phyloP scores from a whole-genome alignment of 2,329 filamentous ascomycete genomes.

The Fusarium buxicola region DNA sequence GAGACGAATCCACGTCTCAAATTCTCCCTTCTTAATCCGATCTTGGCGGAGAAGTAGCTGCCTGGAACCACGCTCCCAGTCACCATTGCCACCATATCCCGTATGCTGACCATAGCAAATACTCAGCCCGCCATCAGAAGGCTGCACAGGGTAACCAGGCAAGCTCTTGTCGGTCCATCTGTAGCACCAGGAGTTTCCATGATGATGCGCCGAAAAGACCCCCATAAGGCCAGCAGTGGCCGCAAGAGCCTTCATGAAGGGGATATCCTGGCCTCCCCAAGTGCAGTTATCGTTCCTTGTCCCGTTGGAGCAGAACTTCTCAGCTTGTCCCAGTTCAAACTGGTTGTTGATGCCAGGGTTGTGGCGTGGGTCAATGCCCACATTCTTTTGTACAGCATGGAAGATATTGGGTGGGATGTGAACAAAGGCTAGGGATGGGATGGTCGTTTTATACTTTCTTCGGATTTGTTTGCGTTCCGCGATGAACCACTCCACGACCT shows the following conservation, averaged over 20 bases:
- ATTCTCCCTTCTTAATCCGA: slow-evolving; percentile 56
- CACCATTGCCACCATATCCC: slow-evolving; percentile 73
- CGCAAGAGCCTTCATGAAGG: slow-evolving; percentile 68
- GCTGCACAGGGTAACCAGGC: slow-evolving; percentile 9
- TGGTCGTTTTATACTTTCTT: slow-evolving; percentile 44
- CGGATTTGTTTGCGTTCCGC: slow-evolving; percentile 37
- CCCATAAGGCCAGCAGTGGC: slow-evolving; percentile 61
- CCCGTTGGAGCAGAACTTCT: slow-evolving; percentile 57
- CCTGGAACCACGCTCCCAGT: slow-evolving; percentile 67
- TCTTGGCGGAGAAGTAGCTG: slow-evolving; percentile 31
- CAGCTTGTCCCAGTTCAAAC: slow-evolving; percentile 54
- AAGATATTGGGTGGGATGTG: slow-evolving; percentile 60
- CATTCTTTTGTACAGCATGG: slow-evolving; percentile 50
- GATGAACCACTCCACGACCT: slow-evolving; percentile 58
- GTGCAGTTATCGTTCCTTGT: slow-evolving; percentile 51
- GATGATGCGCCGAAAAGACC: slow-evolving; percentile 70
- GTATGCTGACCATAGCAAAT: slow-evolving; percentile 69
- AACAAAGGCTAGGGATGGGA: slow-evolving; percentile 60
- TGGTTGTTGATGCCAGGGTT: slow-evolving; percentile 59
- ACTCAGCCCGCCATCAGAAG: slow-evolving; percentile 46
- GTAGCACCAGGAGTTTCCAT: slow-evolving; percentile 65
- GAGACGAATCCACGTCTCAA: slow-evolving; percentile 68
- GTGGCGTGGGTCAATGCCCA: slow-evolving; percentile 49
- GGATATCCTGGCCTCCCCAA: slow-evolving; percentile 60
- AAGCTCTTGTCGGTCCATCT: slow-evolving; percentile 45